phyloP scores from a whole-genome alignment of 2,329 filamentous ascomycete genomes.

The Apiospora saccharicola region DNA sequence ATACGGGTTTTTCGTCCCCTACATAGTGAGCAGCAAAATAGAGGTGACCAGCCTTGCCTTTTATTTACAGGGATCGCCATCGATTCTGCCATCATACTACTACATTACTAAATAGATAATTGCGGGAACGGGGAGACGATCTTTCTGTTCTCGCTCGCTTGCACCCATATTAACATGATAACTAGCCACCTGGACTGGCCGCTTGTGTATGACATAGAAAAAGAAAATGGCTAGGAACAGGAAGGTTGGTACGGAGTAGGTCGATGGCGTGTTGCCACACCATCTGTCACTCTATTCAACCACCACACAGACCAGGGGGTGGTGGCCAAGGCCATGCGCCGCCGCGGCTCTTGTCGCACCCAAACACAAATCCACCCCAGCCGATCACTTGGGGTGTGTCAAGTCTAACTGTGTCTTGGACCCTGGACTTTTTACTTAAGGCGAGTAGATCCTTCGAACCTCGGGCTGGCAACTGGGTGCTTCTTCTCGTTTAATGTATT shows the following conservation, averaged over 20 bases:
- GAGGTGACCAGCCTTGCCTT: neutral
- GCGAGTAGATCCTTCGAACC: constrained; percentile 2
- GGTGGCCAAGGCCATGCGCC: constrained; percentile 18
- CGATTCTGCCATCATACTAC: constrained; percentile 6
- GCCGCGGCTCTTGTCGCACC: neutral
- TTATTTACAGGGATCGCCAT: neutral
- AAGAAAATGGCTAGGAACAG: neutral
- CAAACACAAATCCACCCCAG: constrained; percentile 12
- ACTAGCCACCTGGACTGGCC: constrained; percentile 5
- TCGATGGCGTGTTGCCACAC: constrained; percentile 1
- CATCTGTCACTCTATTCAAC: constrained; percentile 1
- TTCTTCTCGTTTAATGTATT: neutral
- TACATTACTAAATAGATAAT: neutral
- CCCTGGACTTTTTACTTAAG: constrained; percentile 13
- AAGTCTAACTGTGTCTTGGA: constrained; percentile 15
- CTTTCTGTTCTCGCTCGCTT: neutral
- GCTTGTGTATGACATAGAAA: neutral
- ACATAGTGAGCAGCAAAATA: neutral
- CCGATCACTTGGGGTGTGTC: constrained; percentile 8
- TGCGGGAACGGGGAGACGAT: neutral
- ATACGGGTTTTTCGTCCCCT: neutral
- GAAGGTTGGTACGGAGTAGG: neutral
- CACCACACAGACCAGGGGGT: constrained; percentile 16
- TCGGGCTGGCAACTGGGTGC: neutral
- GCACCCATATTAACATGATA: too few relatives aligned